Conservation (phyloP, 306 rosid species). For the Cicer chorassanicum region DNA sequence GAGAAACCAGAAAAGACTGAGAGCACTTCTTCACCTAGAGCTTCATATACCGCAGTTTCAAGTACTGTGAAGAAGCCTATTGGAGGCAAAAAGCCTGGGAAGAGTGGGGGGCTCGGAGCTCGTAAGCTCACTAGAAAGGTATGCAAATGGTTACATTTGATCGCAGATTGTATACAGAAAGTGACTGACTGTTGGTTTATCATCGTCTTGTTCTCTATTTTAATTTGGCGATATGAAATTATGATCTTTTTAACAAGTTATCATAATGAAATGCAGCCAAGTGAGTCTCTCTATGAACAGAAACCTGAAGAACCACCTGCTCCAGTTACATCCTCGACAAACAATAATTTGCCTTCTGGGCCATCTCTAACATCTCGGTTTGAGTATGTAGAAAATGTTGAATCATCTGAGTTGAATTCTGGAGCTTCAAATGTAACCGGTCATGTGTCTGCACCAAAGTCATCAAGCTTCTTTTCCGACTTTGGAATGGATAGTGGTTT, state of each 20-base stretch:
- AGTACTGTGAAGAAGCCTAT: constrained; percentile 75
- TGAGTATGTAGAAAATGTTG: constrained; percentile 86
- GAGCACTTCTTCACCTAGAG: constrained; percentile 66
- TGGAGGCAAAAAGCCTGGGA: constrained; percentile 74
- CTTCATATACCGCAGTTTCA: constrained; percentile 58
- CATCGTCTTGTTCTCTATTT: constrained; percentile 18
- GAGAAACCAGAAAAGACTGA: constrained; percentile 62
- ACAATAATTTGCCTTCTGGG: constrained; percentile 58
- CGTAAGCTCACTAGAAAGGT: constrained; percentile 86
- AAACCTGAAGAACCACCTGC: constrained; percentile 81
- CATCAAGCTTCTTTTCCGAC: constrained; percentile 89
- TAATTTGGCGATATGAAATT: constrained; percentile 1
- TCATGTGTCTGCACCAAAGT: constrained; percentile 85
- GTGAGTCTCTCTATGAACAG: constrained; percentile 88
- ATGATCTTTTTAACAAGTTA: constrained; percentile 21
- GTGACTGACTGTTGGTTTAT: constrained; percentile 5
- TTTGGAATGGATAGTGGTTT: constrained; percentile 84
- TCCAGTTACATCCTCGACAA: constrained; percentile 62
- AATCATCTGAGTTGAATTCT: constrained; percentile 66
- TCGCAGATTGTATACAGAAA: constrained; percentile 32
- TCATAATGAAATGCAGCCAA: constrained; percentile 67
- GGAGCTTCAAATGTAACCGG: constrained; percentile 57
- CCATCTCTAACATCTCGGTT: constrained; percentile 75
- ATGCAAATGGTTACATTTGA: constrained; percentile 32
- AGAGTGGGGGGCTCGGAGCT: constrained; percentile 91